A percentile compares a stretch with the other conserved stretches of the same genome.
Evolutionary conservation across 2,329 filamentous ascomycete genomes (phyloP).

Genomic region (Cytospora piceicola): DNA sequence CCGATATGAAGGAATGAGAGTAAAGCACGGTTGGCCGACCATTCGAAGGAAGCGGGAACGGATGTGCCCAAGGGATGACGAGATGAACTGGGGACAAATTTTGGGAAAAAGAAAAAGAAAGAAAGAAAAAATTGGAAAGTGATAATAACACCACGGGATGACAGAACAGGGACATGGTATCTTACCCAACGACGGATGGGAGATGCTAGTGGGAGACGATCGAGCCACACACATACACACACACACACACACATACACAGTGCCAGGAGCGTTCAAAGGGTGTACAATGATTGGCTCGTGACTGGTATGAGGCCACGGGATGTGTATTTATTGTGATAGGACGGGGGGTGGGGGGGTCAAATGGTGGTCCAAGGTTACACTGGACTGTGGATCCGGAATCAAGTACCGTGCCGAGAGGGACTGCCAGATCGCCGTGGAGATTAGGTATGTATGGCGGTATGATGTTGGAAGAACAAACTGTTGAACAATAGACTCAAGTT

Average conservation of each 20-base stretch:
- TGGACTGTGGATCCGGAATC: slow-evolving; percentile 18
- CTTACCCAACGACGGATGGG: slow-evolving; percentile 24
- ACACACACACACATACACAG: slow-evolving; percentile 21
- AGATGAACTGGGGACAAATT: slow-evolving; percentile 6
- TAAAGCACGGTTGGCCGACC: slow-evolving; percentile 3
- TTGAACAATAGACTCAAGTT: slow-evolving; percentile 2
- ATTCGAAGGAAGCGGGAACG: slow-evolving; percentile 2
- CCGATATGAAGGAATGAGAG: slow-evolving; percentile 16
- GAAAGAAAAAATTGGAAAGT: slow-evolving; percentile 18
- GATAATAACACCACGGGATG: slow-evolving; percentile 27
- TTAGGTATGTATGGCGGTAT: not conserved
- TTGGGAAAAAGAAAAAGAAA: slow-evolving; percentile 11
- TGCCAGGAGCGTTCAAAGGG: slow-evolving; percentile 24
- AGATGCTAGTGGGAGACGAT: slow-evolving; percentile 17
- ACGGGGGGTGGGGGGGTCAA: slow-evolving; percentile 23
- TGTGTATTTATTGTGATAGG: slow-evolving; percentile 12
- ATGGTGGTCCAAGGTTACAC: slow-evolving; percentile 25
- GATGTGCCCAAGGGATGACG: not conserved
- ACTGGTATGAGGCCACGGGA: slow-evolving; percentile 29
- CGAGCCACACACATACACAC: slow-evolving; percentile 5
- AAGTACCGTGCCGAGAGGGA: slow-evolving; percentile 15
- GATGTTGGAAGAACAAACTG: not conserved
- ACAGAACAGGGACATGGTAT: slow-evolving; percentile 28
- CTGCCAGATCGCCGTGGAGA: not conserved
- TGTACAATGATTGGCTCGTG: slow-evolving; percentile 32